Base-by-base conservation (phyloP, 108 stramenopile species). In the Cyclotella cryptica region DNA sequence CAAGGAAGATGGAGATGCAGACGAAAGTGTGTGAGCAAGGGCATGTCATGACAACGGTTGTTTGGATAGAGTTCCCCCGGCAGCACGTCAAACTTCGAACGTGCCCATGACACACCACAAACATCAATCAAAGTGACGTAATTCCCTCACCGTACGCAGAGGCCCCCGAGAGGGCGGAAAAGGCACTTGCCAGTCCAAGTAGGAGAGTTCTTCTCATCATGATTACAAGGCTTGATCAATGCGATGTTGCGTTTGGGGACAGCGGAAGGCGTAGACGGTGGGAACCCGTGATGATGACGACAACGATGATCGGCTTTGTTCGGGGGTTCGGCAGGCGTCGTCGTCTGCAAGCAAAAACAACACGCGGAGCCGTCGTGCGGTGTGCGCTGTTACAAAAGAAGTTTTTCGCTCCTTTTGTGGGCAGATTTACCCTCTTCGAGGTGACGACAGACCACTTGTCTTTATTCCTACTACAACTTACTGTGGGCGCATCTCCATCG, bases 131-230 rank as follows among this genome's bases (percentile, higher is more conserved):
- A 54, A 21, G 49, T 8, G 11, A 65, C 10, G 44, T 46, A 58
- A 72, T 74, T 3, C 42, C 19, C 82, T 73, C 51, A 83, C 82
- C 82, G 71, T 83, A 83, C 21, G 76, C 82, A 68, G 71, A 74
- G 12, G 82, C 41, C 24, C 71, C 75, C 21, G 76, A 69, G 24
- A 74, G 35, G 54, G 72, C 66, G 57, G 71, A 72, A 18, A 69
- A 44, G 30, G 66, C 71, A 19, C 59, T 63, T 22, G 75, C 60
- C 53, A 83, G n/a, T 30, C 75, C 75, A 70, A 75, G 68, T 15
- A 83, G 75, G 26, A 73, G 30, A 42, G 63, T 51, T 62, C 64
- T 69, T 62, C 66, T 83, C 65, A 77, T 70, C 66, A 60, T 72
- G 70, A 45, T 72, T 0, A 40, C n/a, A 24, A 22, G 40, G 28